Conservation (phyloP, 306 rosid species). For the Lathyrus oleraceus region DNA sequence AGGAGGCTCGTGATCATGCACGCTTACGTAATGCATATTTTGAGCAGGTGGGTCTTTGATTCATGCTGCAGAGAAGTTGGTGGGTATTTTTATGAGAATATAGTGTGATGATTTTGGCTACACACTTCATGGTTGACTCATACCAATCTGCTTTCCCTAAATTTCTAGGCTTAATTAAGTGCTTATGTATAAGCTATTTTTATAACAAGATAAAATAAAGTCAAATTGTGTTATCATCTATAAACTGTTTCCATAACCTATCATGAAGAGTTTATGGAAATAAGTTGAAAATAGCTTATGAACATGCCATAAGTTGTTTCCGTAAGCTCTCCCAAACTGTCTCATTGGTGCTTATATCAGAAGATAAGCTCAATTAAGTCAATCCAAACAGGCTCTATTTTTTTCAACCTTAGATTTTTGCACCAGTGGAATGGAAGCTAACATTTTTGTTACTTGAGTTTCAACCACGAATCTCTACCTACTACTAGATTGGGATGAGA, state of each 20-base stretch:
- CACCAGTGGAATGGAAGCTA: constrained; percentile 11
- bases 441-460: constrained; percentile 28
- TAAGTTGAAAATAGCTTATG: not conserved
- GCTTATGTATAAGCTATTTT: not conserved
- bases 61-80: constrained; percentile 19
- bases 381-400: not conserved
- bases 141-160: not conserved
- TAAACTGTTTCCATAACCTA: not conserved
- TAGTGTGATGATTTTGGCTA: constrained; percentile 15
- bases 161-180: not conserved
- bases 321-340: not conserved
- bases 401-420: constrained; percentile 27
- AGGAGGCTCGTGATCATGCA: constrained; percentile 98
- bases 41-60: constrained; percentile 75
- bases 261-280: not conserved
- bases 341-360: not conserved
- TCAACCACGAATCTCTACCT: not conserved
- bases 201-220: not conserved
- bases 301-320: not conserved
- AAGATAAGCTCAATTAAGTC: not conserved
- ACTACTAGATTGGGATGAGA: constrained; percentile 11
- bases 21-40: constrained; percentile 88
- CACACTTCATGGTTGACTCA: not conserved
- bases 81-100: constrained; percentile 16
- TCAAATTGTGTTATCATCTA: not conserved